A percentile compares a stretch with the other conserved stretches of the same genome.
Evolutionary conservation across 495 filamentous ascomycete genomes (phyloP).

Genomic region (Saxophila tyrrhenica): DNA sequence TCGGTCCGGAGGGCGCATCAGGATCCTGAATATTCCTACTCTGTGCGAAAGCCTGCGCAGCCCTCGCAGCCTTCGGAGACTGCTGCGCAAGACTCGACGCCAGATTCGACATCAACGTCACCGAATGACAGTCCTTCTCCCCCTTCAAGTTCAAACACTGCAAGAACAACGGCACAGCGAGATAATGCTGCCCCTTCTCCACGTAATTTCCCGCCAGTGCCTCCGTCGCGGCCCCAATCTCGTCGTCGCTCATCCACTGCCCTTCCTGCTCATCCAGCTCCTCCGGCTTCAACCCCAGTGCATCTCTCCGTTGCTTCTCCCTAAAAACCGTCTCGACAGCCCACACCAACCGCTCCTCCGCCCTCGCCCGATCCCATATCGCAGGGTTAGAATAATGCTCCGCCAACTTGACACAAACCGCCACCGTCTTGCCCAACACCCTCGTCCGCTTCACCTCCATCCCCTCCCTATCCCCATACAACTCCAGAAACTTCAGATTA

Average conservation of each 20-base stretch:
- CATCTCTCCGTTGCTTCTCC: conserved; percentile 56
- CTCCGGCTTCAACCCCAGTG: conserved; percentile 47
- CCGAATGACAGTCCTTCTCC: conserved; percentile 53
- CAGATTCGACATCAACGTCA: conserved; percentile 71
- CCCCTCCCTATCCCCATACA: conserved; percentile 26
- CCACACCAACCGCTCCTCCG: conserved; percentile 65
- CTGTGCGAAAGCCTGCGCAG: conserved; percentile 12
- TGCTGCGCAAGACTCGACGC: conserved; percentile 56
- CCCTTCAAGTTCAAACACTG: conserved; percentile 58
- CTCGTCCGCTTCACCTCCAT: conserved; percentile 53
- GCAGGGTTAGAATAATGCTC: conserved; percentile 59
- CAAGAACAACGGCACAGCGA: conserved; percentile 79
- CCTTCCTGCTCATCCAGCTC: conserved; percentile 36
- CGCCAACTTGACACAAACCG: conserved; percentile 67
- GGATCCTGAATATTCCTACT: background rate
- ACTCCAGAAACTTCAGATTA: conserved; percentile 50
- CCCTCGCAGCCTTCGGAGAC: conserved; percentile 33
- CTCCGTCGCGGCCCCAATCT: conserved; percentile 63
- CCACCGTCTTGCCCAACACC: conserved; percentile 59
- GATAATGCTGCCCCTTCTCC: conserved; percentile 53
- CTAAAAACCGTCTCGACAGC: conserved; percentile 69
- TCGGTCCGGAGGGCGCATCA: conserved; percentile 1
- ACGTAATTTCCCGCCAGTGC: conserved; percentile 66
- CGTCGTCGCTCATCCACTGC: conserved; percentile 60
- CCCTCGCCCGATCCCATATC: conserved; percentile 48